Percentiles rank a stretch among this genome's conserved stretches.
phyloP scores from a whole-genome alignment of 2,329 filamentous ascomycete genomes.

The Exophiala phaeomuriformis region DNA sequence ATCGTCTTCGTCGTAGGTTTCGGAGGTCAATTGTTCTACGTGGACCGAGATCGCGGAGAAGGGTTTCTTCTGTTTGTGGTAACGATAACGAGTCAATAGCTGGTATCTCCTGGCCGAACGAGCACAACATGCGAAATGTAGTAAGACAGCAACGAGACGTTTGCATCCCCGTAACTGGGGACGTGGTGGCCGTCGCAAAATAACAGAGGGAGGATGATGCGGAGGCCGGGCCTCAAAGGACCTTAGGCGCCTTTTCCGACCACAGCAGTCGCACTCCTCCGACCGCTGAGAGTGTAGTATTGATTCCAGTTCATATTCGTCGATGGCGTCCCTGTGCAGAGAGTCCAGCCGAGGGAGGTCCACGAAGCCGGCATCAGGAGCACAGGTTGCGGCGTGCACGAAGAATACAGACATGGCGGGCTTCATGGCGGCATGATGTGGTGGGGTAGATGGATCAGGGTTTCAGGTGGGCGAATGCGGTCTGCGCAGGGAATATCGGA shows the following conservation, averaged over 20 bases:
- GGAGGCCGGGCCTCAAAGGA: slow-evolving; percentile 23
- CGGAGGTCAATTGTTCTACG: slow-evolving; percentile 82
- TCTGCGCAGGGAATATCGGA: slow-evolving; percentile 8
- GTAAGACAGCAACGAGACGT: slow-evolving; percentile 18
- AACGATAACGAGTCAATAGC: slow-evolving; percentile 27
- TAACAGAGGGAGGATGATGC: slow-evolving; percentile 9
- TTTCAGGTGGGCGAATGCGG: slow-evolving; percentile 5
- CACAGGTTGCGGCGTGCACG: slow-evolving; percentile 19
- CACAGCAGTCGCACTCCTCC: slow-evolving; percentile 17
- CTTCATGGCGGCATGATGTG: slow-evolving; percentile 15
- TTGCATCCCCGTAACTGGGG: slow-evolving; percentile 17
- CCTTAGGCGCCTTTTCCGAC: slow-evolving; percentile 20
- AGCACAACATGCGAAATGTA: slow-evolving; percentile 25
- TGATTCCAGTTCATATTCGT: slow-evolving; percentile 12
- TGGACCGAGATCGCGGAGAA: slow-evolving; percentile 91
- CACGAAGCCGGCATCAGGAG: slow-evolving; percentile 24
- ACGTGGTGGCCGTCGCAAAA: slow-evolving; percentile 9
- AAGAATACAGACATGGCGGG: slow-evolving; percentile 22
- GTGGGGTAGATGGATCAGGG: slow-evolving; percentile 14
- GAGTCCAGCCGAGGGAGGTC: slow-evolving; percentile 16
- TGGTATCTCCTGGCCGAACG: slow-evolving; percentile 26
- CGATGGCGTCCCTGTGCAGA: not conserved
- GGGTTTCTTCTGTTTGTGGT: slow-evolving; percentile 58
- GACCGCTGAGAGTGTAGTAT: slow-evolving; percentile 10
- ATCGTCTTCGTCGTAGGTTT: slow-evolving; percentile 85